A percentile compares a stretch with the other conserved stretches of the same genome.
Conservation (phyloP, 31 red algal genomes). For the Asparagopsis taxiformis region DNA sequence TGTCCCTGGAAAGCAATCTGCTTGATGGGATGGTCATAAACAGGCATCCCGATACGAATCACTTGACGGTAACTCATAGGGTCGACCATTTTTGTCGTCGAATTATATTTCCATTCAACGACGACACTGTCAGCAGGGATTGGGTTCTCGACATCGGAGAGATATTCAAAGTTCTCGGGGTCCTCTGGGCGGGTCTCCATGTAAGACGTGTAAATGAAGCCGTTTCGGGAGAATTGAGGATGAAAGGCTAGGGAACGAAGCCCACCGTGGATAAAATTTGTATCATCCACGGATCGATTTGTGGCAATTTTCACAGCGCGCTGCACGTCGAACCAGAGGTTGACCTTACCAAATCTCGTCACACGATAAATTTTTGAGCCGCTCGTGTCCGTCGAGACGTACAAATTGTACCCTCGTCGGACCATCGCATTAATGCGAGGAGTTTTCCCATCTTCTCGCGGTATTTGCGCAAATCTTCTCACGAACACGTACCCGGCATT, state of each 20-base stretch:
- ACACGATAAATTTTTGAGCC: slow-evolving; percentile 1
- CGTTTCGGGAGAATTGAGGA: slow-evolving; percentile 10
- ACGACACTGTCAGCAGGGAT: slow-evolving; percentile 17
- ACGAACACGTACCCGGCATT: neutral
- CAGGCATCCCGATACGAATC: slow-evolving; percentile 59
- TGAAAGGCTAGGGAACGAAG: slow-evolving; percentile 27
- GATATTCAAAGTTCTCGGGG: neutral
- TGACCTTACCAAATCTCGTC: neutral
- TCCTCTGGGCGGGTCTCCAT: neutral
- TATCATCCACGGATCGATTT: neutral
- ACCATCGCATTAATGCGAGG: neutral
- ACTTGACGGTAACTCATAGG: slow-evolving; percentile 27
- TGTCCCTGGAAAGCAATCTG: slow-evolving; percentile 43
- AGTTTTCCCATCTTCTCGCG: neutral
- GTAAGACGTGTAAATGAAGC: slow-evolving; percentile 7
- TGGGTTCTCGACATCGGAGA: neutral
- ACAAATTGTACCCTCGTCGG: neutral
- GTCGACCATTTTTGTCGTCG: neutral
- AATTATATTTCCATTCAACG: slow-evolving; percentile 7
- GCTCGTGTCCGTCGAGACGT: slow-evolving; percentile 7
- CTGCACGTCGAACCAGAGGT: slow-evolving; percentile 6
- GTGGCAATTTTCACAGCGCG: neutral
- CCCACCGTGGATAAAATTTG: slow-evolving; percentile 5
- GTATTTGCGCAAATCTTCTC: neutral
- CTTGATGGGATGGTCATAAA: slow-evolving; percentile 62